These are phyloP conservation scores for Pyricularia sp. DNA, from an alignment of 2,329 filamentous ascomycete genomes.

Conservation along the genomic window DNA sequence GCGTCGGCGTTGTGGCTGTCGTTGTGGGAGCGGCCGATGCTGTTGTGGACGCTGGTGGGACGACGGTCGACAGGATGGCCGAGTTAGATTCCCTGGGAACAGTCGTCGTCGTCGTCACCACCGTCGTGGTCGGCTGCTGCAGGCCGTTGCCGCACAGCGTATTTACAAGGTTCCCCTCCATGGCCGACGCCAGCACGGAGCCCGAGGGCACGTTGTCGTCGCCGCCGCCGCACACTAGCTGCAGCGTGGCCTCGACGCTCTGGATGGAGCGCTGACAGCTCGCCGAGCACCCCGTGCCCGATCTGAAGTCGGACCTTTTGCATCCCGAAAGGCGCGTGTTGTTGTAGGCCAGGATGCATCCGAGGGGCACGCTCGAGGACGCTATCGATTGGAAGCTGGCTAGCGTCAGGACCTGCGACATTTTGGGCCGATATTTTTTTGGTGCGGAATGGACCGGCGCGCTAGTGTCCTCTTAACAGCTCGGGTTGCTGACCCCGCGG, in stretches of 20 bases:
- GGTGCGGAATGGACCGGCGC: not conserved
- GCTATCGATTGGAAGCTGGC: slow-evolving; percentile 30
- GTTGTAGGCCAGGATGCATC: slow-evolving; percentile 32
- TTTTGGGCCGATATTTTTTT: slow-evolving; percentile 4
- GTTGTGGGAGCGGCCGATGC: not conserved
- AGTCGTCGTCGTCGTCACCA: slow-evolving; percentile 1
- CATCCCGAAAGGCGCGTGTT: slow-evolving; percentile 27
- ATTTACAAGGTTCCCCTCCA: slow-evolving; percentile 25
- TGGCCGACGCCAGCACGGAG: slow-evolving; percentile 26
- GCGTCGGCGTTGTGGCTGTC: not conserved
- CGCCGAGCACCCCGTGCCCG: slow-evolving; percentile 25
- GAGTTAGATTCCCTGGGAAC: not conserved
- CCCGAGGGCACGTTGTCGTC: slow-evolving; percentile 48
- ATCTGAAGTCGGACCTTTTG: slow-evolving; percentile 23
- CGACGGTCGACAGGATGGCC: not conserved
- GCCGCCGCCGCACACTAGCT: slow-evolving; percentile 64
- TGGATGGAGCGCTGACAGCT: slow-evolving; percentile 48
- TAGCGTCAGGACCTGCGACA: slow-evolving; percentile 20
- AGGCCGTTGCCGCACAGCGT: slow-evolving; percentile 21
- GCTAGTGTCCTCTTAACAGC: not conserved
- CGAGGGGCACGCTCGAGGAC: slow-evolving; percentile 23
- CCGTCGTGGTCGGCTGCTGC: slow-evolving; percentile 1
- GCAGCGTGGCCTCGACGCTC: slow-evolving; percentile 65
- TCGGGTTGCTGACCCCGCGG: not conserved
- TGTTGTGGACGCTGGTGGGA: not conserved